Conservation (phyloP, 495 filamentous ascomycete species). For the Aspergillus indologenus region DNA sequence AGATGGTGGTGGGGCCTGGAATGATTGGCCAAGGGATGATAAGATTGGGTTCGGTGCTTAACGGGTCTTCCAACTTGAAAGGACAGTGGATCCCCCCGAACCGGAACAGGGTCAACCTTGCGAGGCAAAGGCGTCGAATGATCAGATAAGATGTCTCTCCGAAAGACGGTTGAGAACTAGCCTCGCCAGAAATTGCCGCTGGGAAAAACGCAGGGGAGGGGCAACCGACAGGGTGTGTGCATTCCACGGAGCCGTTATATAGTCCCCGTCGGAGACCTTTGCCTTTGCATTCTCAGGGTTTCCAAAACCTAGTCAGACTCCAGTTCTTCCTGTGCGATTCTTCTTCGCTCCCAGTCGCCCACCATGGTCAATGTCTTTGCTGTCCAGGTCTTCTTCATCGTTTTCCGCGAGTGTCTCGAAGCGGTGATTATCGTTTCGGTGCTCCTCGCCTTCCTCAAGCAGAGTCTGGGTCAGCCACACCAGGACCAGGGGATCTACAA, state of each 20-base stretch:
- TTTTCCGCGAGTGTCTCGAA: constrained; percentile 81
- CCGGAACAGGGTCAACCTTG: neutral
- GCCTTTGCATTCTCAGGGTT: no score
- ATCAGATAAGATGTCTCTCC: neutral
- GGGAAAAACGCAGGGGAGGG: neutral
- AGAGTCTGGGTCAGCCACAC: constrained; percentile 59
- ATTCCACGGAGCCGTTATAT: neutral
- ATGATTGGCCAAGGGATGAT: neutral
- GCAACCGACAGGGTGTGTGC: neutral
- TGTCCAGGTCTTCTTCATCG: constrained; percentile 69
- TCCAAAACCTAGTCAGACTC: no score
- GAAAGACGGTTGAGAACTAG: neutral
- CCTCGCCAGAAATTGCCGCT: neutral
- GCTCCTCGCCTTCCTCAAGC: constrained; percentile 76
- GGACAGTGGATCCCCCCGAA: neutral
- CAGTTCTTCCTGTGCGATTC: no score
- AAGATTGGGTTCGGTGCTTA: neutral
- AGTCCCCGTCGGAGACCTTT: neutral
- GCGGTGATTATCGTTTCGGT: constrained; percentile 79
- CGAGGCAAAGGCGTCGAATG: neutral
- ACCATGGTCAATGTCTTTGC: neutral
- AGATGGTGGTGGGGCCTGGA: neutral
- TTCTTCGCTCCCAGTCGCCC: neutral
- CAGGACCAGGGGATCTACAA: constrained; percentile 58
- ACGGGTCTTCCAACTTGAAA: neutral